A percentile compares a stretch with the other conserved stretches of the same genome.
These are phyloP conservation scores for Brassica juncea DNA, from an alignment of 345 rosid species.

Conservation along the genomic window DNA sequence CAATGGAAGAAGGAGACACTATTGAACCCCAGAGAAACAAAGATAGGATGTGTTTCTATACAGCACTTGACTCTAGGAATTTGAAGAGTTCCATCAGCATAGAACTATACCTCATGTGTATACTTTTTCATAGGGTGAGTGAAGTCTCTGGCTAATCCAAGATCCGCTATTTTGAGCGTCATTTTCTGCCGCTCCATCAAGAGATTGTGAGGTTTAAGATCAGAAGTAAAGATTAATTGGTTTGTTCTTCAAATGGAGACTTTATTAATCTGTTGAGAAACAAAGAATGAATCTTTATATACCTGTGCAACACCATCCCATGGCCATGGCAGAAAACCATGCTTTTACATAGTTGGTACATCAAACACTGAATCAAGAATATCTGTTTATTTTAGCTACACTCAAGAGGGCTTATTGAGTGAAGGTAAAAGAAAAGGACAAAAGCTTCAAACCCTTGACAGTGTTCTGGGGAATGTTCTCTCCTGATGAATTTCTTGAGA, in stretches of 20 bases:
- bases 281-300: slow-evolving; percentile 9
- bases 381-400: no score
- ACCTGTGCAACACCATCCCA: slow-evolving; percentile 86
- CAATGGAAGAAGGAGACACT: background rate
- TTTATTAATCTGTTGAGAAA: background rate
- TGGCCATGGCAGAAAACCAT: slow-evolving; percentile 98
- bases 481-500: slow-evolving; percentile 79
- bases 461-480: slow-evolving; percentile 49
- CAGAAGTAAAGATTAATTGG: slow-evolving; percentile 19
- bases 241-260: background rate
- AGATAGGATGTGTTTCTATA: background rate
- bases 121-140: slow-evolving; percentile 48
- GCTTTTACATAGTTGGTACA: slow-evolving; percentile 96
- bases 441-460: slow-evolving; percentile 58
- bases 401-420: slow-evolving; percentile 35
- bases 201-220: slow-evolving; percentile 71
- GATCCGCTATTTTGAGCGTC: background rate
- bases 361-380: slow-evolving; percentile 39
- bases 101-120: slow-evolving; percentile 46
- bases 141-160: background rate
- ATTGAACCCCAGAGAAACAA: background rate
- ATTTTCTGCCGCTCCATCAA: background rate
- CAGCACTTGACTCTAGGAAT: no score
- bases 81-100: no score
- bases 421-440: background rate